These are phyloP conservation scores for Xylaria grammica DNA, from an alignment of 495 filamentous ascomycete species.

Conservation along the genomic window DNA sequence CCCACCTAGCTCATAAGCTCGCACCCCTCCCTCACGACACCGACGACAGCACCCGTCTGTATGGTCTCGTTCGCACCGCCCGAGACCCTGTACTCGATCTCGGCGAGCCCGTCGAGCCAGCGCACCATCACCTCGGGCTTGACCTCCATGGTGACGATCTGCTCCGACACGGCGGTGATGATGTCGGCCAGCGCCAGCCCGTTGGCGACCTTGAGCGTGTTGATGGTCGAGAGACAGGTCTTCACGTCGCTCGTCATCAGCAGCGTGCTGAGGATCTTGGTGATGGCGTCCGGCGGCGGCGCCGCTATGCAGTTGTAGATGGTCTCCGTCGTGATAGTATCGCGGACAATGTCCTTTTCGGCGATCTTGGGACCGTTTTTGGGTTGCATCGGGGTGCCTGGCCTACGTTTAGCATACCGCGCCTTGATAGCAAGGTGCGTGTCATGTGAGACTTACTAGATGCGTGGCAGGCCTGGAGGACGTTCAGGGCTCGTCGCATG, in stretches of 20 bases:
- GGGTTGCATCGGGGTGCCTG: slow-evolving; percentile 72
- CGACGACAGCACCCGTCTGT: slow-evolving; percentile 91
- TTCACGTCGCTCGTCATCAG: slow-evolving; percentile 84
- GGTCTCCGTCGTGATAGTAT: slow-evolving; percentile 84
- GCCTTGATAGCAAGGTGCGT: neutral
- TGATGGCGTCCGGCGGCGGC: slow-evolving; percentile 88
- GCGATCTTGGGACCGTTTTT: slow-evolving; percentile 64
- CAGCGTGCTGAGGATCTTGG: slow-evolving; percentile 80
- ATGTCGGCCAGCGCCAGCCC: slow-evolving; percentile 96
- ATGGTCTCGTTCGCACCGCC: slow-evolving; percentile 87
- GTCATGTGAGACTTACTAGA: slow-evolving; percentile 65
- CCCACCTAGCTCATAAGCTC: slow-evolving; percentile 64
- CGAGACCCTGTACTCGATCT: slow-evolving; percentile 89
- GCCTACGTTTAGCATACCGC: slow-evolving; percentile 24
- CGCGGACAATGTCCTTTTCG: slow-evolving; percentile 66
- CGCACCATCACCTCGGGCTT: slow-evolving; percentile 84
- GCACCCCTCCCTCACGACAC: slow-evolving; percentile 84
- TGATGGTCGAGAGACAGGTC: slow-evolving; percentile 82
- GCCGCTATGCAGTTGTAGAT: slow-evolving; percentile 99
- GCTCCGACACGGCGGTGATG: slow-evolving; percentile 80
- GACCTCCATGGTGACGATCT: slow-evolving; percentile 81
- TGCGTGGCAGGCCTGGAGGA: slow-evolving; percentile 95
- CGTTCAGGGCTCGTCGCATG: slow-evolving; percentile 94
- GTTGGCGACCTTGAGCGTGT: slow-evolving; percentile 80
- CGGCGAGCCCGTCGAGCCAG: slow-evolving; percentile 90